A percentile compares a stretch with the other conserved stretches of the same genome.
These are phyloP conservation scores for Fusarium nelsonii DNA, from an alignment of 2,329 filamentous ascomycete species.

Conservation along the genomic window DNA sequence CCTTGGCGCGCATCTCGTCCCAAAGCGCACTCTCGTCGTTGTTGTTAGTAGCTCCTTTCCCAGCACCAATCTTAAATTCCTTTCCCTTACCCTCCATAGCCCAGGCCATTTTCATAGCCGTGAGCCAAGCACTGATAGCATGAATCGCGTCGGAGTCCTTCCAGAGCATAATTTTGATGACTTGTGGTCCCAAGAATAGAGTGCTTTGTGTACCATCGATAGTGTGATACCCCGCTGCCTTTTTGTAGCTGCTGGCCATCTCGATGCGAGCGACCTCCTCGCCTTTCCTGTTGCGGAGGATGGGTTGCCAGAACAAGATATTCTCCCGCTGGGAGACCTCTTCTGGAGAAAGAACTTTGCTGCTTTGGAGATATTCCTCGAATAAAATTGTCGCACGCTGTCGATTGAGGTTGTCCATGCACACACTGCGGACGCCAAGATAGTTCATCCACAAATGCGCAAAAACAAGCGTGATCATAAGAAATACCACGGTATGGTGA, in stretches of 20 bases:
- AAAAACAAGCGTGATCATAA: slow-evolving; percentile 77
- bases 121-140: slow-evolving; percentile 54
- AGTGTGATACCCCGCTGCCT: slow-evolving; percentile 49
- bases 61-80: slow-evolving; percentile 32
- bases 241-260: slow-evolving; percentile 58
- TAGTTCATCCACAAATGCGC: slow-evolving; percentile 89
- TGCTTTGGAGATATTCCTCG: slow-evolving; percentile 64
- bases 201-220: slow-evolving; percentile 50
- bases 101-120: slow-evolving; percentile 55
- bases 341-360: slow-evolving; percentile 69
- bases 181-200: slow-evolving; percentile 49
- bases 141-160: slow-evolving; percentile 48
- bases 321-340: slow-evolving; percentile 75
- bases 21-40: slow-evolving; percentile 47
- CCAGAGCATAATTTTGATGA: slow-evolving; percentile 55
- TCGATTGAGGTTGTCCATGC: slow-evolving; percentile 85
- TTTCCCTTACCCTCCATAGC: slow-evolving; percentile 45
- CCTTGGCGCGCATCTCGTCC: slow-evolving; percentile 45
- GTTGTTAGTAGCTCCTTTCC: neutral
- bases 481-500: slow-evolving; percentile 77
- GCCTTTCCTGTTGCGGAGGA: slow-evolving; percentile 48
- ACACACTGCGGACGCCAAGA: slow-evolving; percentile 83
- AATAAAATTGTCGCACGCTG: slow-evolving; percentile 87
- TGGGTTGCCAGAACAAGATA: slow-evolving; percentile 65
- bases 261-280: slow-evolving; percentile 54